Evolutionary conservation across 352 stramenopile species (phyloP).

Genomic region (Phytophthora constricta): DNA sequence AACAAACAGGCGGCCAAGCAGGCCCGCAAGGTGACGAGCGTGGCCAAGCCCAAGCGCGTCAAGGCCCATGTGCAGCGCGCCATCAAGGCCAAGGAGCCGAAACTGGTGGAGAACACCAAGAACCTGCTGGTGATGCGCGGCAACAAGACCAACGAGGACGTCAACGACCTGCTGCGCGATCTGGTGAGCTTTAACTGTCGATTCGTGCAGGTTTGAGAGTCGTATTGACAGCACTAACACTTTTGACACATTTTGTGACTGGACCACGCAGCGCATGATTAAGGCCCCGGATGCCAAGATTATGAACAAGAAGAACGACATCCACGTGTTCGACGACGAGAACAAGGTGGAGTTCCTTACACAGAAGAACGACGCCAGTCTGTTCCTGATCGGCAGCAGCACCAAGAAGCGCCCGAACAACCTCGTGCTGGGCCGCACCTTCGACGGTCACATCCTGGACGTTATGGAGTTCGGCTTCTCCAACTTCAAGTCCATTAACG

Average conservation of each 20-base stretch:
- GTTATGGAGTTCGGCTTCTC: slow-evolving; percentile 98
- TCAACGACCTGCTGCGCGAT: slow-evolving; percentile 85
- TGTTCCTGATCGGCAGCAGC: slow-evolving; percentile 96
- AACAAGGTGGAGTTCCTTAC: slow-evolving; percentile 94
- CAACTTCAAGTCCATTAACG: slow-evolving; percentile 94
- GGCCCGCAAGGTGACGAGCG: slow-evolving; percentile 71
- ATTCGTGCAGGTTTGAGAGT: not conserved
- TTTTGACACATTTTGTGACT: too few species aligned
- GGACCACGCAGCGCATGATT: slow-evolving; percentile 85
- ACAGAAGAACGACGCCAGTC: slow-evolving; percentile 97
- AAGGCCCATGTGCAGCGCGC: slow-evolving; percentile 84
- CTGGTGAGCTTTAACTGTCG: slow-evolving; percentile 47
- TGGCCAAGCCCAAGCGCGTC: slow-evolving; percentile 80
- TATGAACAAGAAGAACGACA: slow-evolving; percentile 94
- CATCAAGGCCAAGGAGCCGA: slow-evolving; percentile 91
- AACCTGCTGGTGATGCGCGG: slow-evolving; percentile 87
- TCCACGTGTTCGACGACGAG: slow-evolving; percentile 94
- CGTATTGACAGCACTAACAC: not conserved
- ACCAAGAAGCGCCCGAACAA: slow-evolving; percentile 99
- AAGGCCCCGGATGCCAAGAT: slow-evolving; percentile 90
- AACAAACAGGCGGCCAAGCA: slow-evolving; percentile 71
- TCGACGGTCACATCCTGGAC: slow-evolving; percentile 98
- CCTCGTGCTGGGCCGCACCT: slow-evolving; percentile 96
- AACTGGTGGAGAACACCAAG: slow-evolving; percentile 94
- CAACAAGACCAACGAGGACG: slow-evolving; percentile 89